Conservation (phyloP, 2,329 filamentous ascomycete species). For the Colletotrichum melonis region DNA sequence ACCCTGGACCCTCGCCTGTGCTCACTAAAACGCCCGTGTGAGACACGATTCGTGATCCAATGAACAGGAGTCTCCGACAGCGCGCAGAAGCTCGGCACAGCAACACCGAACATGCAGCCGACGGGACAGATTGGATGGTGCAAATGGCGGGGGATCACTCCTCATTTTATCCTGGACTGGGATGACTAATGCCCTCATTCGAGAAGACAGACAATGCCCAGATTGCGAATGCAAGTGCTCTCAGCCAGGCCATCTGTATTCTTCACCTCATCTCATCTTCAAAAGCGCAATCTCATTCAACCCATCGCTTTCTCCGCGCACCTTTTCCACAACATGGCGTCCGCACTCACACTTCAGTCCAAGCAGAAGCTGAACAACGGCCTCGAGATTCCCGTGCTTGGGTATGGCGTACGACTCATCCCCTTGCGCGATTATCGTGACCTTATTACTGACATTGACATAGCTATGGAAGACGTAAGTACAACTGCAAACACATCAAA, state of each 20-base stretch:
- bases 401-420: conserved; percentile 61
- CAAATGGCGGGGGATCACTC: conserved; percentile 5
- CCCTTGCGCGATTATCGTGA: conserved; percentile 18
- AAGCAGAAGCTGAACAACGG: conserved; percentile 66
- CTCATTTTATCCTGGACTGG: neutral
- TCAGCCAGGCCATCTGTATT: neutral
- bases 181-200: conserved; percentile 30
- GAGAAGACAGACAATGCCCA: neutral
- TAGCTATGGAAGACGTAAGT: conserved; percentile 66
- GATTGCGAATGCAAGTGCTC: neutral
- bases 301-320: neutral
- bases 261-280: neutral
- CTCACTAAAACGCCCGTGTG: neutral
- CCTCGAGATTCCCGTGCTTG: conserved; percentile 62
- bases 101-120: conserved; percentile 31
- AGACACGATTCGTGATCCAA: neutral
- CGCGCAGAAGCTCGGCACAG: conserved; percentile 19
- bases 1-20: too few relatives aligned
- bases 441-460: conserved; percentile 13
- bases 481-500: neutral
- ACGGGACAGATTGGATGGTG: neutral
- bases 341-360: conserved; percentile 56
- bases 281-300: neutral
- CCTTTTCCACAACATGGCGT: conserved; percentile 51
- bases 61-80: neutral